Evolutionary conservation across 2,329 filamentous ascomycete genomes (phyloP), one percentile per base, ranked within the genome.

Genomic region (Penicillium sp.): DNA sequence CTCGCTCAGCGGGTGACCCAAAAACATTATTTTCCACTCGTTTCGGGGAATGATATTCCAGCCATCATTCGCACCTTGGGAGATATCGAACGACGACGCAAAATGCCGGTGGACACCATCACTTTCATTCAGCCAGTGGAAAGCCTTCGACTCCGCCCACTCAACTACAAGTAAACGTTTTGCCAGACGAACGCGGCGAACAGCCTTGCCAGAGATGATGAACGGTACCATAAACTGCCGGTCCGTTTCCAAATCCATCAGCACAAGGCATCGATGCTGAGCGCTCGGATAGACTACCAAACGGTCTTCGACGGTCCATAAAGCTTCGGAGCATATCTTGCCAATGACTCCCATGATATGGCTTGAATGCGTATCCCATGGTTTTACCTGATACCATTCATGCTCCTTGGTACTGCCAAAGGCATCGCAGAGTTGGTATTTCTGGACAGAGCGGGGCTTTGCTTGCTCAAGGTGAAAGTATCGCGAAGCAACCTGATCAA

Each of bases 1-100:
- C n/a, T 76, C 72, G 60, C 79, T 81, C 6, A 85, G 64, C 1
- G 82, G 78, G 45, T 85, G 72, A 9, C 82, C 83, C 1, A 82
- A 70, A 61, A 81, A 81, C 68, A 85, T 80, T 36, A 86, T 81
- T 62, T 82, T 82, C 81, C 81, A 87, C 65, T 87, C 83, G 42
- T 77, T 82, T 47, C 83, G 81, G 50, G 81, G 81, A 1, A 67
- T 68, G 48, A 84, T 71, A 3, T 60, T 64, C 79, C 79, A 83
- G 4, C 67, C 66, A 40, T 56, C 24, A 5, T 54, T 56, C 1
- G 53, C 43, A 3, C 36, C 55, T 21, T 49, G 51, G 11, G 48
- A 60, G 9, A 87, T 70, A 56, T 85, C 80, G 63, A 82, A 86
- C 1, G 81, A 81, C 2, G 83, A 84, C 5, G 82, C 83, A 64